These are phyloP conservation scores for Pleurostoma richardsiae DNA, from an alignment of 2,329 filamentous ascomycete genomes.

Conservation along the genomic window DNA sequence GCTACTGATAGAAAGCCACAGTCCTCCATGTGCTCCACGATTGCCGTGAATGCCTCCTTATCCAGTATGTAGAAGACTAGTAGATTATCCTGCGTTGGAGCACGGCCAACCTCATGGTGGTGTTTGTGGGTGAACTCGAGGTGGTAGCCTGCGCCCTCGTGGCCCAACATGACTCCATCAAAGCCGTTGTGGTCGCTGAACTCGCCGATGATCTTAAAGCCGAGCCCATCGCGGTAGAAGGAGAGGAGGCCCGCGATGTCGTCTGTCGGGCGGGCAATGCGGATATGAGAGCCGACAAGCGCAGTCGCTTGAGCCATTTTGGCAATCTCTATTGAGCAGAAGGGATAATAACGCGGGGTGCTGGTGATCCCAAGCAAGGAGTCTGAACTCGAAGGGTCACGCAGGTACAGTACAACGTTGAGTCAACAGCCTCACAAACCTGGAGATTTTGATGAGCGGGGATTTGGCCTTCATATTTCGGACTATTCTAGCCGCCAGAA, in stretches of 20 bases:
- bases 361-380: too few relatives aligned
- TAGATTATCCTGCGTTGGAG: slow-evolving; percentile 36
- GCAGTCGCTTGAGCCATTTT: background rate
- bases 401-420: too few relatives aligned
- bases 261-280: slow-evolving; percentile 35
- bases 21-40: slow-evolving; percentile 25
- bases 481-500: too few relatives aligned
- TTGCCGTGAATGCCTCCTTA: slow-evolving; percentile 16
- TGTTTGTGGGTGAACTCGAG: slow-evolving; percentile 33
- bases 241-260: slow-evolving; percentile 28
- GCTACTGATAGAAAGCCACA: slow-evolving; percentile 26
- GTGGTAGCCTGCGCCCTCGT: slow-evolving; percentile 29
- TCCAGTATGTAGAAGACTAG: slow-evolving; percentile 36
- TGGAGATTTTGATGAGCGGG: too few relatives aligned
- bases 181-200: slow-evolving; percentile 32
- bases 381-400: too few relatives aligned
- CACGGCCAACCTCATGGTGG: slow-evolving; percentile 25
- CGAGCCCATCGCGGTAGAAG: slow-evolving; percentile 35
- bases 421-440: too few relatives aligned
- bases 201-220: slow-evolving; percentile 25
- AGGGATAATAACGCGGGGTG: too few relatives aligned
- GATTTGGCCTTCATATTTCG: too few relatives aligned
- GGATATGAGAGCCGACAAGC: slow-evolving; percentile 21
- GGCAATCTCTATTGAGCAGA: too few relatives aligned
- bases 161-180: slow-evolving; percentile 35